These are phyloP conservation scores for Priceomyces fermenticarens DNA, from an alignment of 805 yeast species.

Conservation along the genomic window DNA sequence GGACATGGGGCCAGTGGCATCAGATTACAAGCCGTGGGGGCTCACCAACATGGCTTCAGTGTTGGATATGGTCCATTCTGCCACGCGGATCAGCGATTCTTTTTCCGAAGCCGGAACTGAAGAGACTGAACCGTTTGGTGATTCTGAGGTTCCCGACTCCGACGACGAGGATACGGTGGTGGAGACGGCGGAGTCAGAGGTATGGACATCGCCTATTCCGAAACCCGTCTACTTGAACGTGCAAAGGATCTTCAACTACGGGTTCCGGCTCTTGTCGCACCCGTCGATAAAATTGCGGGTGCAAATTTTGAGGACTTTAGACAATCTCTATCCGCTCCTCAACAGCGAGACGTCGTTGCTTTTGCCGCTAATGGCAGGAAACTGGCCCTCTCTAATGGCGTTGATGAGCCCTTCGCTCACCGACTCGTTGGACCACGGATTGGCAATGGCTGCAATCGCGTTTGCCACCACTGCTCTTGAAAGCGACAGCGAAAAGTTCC, in stretches of 20 bases:
- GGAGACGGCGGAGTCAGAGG: slow-evolving; percentile 12
- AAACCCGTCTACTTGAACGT: slow-evolving; percentile 54
- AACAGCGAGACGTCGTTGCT: slow-evolving; percentile 26
- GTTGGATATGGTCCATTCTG: slow-evolving; percentile 39
- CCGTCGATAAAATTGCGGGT: slow-evolving; percentile 54
- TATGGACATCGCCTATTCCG: slow-evolving; percentile 71
- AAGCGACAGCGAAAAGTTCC: slow-evolving; percentile 40
- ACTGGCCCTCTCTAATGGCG: slow-evolving; percentile 30
- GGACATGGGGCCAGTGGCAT: too few relatives aligned
- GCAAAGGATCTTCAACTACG: slow-evolving; percentile 62
- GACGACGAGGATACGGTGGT: slow-evolving; percentile 10
- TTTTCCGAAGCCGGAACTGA: slow-evolving; percentile 23
- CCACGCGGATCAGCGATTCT: slow-evolving; percentile 28
- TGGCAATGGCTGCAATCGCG: slow-evolving; percentile 26
- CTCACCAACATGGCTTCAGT: slow-evolving; percentile 44
- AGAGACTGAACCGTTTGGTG: slow-evolving; percentile 20
- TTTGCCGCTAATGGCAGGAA: slow-evolving; percentile 29
- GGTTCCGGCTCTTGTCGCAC: slow-evolving; percentile 68
- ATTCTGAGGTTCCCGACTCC: slow-evolving; percentile 19
- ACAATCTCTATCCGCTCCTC: slow-evolving; percentile 28
- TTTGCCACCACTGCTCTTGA: slow-evolving; percentile 24
- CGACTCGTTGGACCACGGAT: slow-evolving; percentile 7
- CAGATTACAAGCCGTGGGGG: slow-evolving; percentile 58
- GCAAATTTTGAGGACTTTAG: slow-evolving; percentile 51
- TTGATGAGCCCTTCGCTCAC: slow-evolving; percentile 11